These are phyloP conservation scores for Avena sativa DNA, from an alignment of 176 grass and related monocot species.

Conservation along the genomic window DNA sequence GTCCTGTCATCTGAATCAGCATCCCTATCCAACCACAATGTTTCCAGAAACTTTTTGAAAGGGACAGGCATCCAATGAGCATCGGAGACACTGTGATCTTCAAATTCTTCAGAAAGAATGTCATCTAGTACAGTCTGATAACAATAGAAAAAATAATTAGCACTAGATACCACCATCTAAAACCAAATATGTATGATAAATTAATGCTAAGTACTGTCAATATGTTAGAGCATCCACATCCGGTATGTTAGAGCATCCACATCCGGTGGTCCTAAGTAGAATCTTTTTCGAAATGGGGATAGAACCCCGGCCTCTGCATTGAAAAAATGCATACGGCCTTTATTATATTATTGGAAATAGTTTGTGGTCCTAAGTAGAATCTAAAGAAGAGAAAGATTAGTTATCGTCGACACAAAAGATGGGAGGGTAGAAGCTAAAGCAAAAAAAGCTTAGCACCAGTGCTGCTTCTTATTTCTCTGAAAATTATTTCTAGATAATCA, in stretches of 20 bases:
- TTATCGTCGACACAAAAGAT: background rate
- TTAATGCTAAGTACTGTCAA: constrained; percentile 18
- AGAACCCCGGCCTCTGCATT: too few species aligned
- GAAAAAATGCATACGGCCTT: too few species aligned
- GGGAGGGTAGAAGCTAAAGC: background rate
- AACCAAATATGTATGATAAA: constrained; percentile 33
- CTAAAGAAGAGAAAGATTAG: background rate
- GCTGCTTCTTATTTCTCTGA: background rate
- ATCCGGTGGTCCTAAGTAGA: background rate
- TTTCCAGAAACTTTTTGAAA: constrained; percentile 81
- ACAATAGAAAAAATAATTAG: constrained; percentile 41
- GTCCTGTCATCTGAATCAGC: constrained; percentile 41
- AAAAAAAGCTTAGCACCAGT: background rate
- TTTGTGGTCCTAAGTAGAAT: background rate
- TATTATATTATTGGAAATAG: too few species aligned
- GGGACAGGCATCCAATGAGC: constrained; percentile 66
- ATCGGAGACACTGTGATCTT: constrained; percentile 66
- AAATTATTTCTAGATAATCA: background rate
- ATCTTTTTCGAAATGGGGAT: background rate
- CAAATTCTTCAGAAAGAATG: constrained; percentile 76
- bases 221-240: constrained; percentile 26
- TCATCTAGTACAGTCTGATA: constrained; percentile 74
- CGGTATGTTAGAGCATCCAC: too few species aligned
- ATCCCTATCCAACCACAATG: constrained; percentile 55
- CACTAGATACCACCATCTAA: constrained; percentile 25